These are phyloP conservation scores for Coleophoma crateriformis DNA, from an alignment of 2,329 filamentous ascomycete genomes.

Conservation along the genomic window DNA sequence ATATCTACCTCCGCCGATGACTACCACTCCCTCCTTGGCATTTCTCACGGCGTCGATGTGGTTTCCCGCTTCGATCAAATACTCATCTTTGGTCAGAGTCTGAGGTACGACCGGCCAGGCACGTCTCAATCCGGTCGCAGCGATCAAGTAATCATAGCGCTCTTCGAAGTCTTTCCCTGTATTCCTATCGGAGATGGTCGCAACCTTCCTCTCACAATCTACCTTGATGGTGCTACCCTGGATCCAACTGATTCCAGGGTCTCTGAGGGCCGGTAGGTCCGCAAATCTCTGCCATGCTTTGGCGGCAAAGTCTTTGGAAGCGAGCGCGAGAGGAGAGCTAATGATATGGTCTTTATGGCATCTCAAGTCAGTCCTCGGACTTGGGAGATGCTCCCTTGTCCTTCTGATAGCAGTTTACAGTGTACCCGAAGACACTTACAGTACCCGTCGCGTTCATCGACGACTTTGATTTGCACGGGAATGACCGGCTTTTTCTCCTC, in stretches of 20 bases:
- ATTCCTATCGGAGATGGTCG: constrained; percentile 45
- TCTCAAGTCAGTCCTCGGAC: too few relatives aligned
- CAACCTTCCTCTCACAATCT: constrained; percentile 53
- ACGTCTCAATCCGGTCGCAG: constrained; percentile 63
- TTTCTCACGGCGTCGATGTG: constrained; percentile 51
- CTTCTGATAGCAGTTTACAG: not conserved
- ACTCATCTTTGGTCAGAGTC: constrained; percentile 54
- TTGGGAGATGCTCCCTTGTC: not conserved
- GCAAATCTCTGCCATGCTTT: constrained; percentile 67
- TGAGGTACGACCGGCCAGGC: constrained; percentile 70
- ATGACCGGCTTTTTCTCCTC: constrained; percentile 34
- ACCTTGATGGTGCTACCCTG: constrained; percentile 60
- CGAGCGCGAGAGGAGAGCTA: constrained; percentile 67
- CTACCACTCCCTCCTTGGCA: constrained; percentile 53
- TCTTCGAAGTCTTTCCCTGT: constrained; percentile 32
- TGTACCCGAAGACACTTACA: constrained; percentile 44
- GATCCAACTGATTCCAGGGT: constrained; percentile 55
- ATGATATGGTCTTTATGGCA: constrained; percentile 61
- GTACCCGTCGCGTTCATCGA: constrained; percentile 79
- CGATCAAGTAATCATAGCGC: constrained; percentile 70
- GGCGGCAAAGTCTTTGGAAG: constrained; percentile 54
- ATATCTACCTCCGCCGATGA: constrained; percentile 62
- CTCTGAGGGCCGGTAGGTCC: constrained; percentile 61
- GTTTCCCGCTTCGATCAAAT: constrained; percentile 53
- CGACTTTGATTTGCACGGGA: constrained; percentile 64